A percentile compares a stretch with the other conserved stretches of the same genome.
phyloP scores from a whole-genome alignment of 2,329 filamentous ascomycete species.

The Penicillium fuscoglaucum region DNA sequence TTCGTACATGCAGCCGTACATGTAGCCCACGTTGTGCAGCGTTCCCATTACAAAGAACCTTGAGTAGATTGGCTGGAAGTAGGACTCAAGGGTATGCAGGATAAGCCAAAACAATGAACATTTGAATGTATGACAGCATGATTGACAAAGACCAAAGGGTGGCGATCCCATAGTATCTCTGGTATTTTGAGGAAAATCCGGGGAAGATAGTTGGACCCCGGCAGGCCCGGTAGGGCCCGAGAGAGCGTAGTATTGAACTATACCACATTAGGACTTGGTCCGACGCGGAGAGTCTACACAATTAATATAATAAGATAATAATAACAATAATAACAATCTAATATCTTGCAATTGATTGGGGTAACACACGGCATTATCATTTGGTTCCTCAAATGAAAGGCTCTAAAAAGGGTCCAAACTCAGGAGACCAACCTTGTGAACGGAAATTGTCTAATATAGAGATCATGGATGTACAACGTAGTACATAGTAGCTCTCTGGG shows the following conservation, averaged over 20 bases:
- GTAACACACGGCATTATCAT: background rate
- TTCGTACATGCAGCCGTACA: background rate
- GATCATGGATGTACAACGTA: background rate
- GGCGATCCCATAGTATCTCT: background rate
- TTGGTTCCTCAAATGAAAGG: background rate
- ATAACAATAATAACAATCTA: background rate
- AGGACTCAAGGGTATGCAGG: background rate
- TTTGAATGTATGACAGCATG: background rate
- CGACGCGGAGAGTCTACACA: background rate
- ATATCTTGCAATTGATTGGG: background rate
- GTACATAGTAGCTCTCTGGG: background rate
- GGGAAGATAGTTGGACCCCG: slow-evolving; percentile 5
- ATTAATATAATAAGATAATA: background rate
- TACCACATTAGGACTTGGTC: slow-evolving; percentile 3
- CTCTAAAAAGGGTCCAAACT: background rate
- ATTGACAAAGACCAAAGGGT: background rate
- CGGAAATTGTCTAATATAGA: background rate
- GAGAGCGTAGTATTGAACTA: slow-evolving; percentile 9
- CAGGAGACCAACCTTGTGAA: background rate
- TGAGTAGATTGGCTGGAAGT: background rate
- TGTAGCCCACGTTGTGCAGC: slow-evolving; percentile 1
- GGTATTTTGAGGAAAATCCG: slow-evolving; percentile 7
- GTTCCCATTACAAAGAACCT: background rate
- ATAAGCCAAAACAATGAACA: background rate
- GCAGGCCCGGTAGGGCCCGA: background rate